phyloP scores from a whole-genome alignment of 2,329 filamentous ascomycete genomes.

The Monosporascus sp. region DNA sequence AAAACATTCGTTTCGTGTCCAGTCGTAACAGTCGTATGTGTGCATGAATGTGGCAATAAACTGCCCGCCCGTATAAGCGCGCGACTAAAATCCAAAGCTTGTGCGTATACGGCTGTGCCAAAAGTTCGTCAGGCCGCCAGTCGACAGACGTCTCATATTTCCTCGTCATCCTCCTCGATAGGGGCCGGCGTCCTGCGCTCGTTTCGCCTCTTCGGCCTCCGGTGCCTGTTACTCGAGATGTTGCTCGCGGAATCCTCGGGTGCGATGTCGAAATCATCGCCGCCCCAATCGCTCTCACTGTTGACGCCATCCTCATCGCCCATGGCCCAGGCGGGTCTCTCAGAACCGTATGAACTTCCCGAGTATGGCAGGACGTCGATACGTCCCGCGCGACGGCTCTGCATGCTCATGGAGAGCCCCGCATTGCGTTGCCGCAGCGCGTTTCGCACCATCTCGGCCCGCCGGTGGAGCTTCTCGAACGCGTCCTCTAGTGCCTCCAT shows the following conservation, averaged over 20 bases:
- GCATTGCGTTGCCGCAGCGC: slow-evolving; percentile 77
- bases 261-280: slow-evolving; percentile 55
- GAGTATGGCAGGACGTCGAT: slow-evolving; percentile 52
- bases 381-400: slow-evolving; percentile 45
- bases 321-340: slow-evolving; percentile 41
- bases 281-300: slow-evolving; percentile 55
- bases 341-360: slow-evolving; percentile 43
- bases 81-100: neutral
- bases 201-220: slow-evolving; percentile 61
- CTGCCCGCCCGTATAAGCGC: neutral
- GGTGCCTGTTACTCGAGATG: slow-evolving; percentile 65
- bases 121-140: neutral
- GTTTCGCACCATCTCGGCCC: slow-evolving; percentile 74
- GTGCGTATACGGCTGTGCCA: neutral
- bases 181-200: slow-evolving; percentile 68
- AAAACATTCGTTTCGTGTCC: neutral
- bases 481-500: slow-evolving; percentile 95
- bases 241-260: slow-evolving; percentile 80
- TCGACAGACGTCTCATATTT: slow-evolving; percentile 11
- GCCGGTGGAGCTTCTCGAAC: slow-evolving; percentile 84
- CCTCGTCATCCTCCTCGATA: slow-evolving; percentile 64
- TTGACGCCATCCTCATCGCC: slow-evolving; percentile 41
- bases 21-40: neutral
- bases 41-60: neutral
- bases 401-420: slow-evolving; percentile 63